Conservation (phyloP, 1,139 yeast genomes). For the Magnusiomyces starmeri region DNA sequence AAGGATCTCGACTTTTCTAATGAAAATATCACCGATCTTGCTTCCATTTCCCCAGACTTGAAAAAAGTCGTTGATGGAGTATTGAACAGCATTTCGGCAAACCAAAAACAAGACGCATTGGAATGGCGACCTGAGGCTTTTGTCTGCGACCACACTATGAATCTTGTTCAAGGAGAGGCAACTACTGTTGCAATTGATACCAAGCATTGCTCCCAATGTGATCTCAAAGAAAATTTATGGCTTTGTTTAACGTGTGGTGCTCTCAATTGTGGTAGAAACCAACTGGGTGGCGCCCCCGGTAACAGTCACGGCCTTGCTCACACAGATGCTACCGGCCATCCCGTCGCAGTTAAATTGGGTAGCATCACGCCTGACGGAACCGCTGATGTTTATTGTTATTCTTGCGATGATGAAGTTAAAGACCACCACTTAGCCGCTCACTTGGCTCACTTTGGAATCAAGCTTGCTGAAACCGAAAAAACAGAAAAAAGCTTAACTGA, state of each 20-base stretch:
- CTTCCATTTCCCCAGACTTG: slow-evolving; percentile 16
- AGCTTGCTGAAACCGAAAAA: slow-evolving; percentile 47
- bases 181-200: slow-evolving; percentile 26
- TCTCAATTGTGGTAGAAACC: slow-evolving; percentile 88
- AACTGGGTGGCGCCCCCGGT: slow-evolving; percentile 88
- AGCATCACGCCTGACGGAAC: slow-evolving; percentile 62
- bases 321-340: slow-evolving; percentile 50
- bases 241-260: slow-evolving; percentile 83
- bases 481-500: slow-evolving; percentile 87
- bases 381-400: slow-evolving; percentile 80
- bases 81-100: slow-evolving; percentile 56
- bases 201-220: slow-evolving; percentile 57
- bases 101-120: slow-evolving; percentile 62
- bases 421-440: slow-evolving; percentile 53
- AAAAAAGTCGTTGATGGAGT: slow-evolving; percentile 42
- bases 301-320: slow-evolving; percentile 84
- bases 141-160: slow-evolving; percentile 69
- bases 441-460: slow-evolving; percentile 60
- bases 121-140: slow-evolving; percentile 88
- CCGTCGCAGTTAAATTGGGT: slow-evolving; percentile 85
- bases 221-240: slow-evolving; percentile 75
- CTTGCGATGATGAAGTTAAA: slow-evolving; percentile 80
- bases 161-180: slow-evolving; percentile 38
- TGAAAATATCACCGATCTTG: slow-evolving; percentile 11
- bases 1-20: slow-evolving; percentile 37